A percentile compares a stretch with the other conserved stretches of the same genome.
Conservation (phyloP, 768 basidiomycete genomes). For the Wakefieldia striispora region DNA sequence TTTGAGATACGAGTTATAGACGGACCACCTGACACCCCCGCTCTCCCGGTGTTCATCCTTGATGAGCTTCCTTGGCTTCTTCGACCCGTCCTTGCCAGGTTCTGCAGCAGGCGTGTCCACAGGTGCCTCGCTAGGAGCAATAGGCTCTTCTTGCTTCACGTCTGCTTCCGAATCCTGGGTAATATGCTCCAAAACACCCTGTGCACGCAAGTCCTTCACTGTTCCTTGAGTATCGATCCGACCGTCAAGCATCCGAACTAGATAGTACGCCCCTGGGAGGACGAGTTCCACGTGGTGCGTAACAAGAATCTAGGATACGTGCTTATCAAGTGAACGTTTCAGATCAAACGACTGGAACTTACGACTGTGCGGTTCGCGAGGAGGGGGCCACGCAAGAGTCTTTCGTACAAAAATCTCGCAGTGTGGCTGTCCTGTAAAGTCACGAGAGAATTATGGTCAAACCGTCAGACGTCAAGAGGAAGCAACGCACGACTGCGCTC, state of each 20-base stretch:
- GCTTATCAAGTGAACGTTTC: neutral
- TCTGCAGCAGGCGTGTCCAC: slow-evolving; percentile 2
- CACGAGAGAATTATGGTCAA: neutral
- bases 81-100: slow-evolving; percentile 25
- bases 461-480: neutral
- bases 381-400: slow-evolving; percentile 64
- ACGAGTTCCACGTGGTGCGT: slow-evolving; percentile 86
- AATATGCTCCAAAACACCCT: slow-evolving; percentile 62
- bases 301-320: slow-evolving; percentile 58
- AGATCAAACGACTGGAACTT: slow-evolving; percentile 11
- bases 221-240: slow-evolving; percentile 75
- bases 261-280: slow-evolving; percentile 67
- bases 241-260: slow-evolving; percentile 79
- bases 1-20: slow-evolving; percentile 66
- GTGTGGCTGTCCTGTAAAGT: slow-evolving; percentile 62
- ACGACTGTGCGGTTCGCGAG: slow-evolving; percentile 68
- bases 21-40: slow-evolving; percentile 79
- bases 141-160: slow-evolving; percentile 43
- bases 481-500: slow-evolving; percentile 67
- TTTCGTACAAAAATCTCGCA: slow-evolving; percentile 58
- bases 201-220: slow-evolving; percentile 57
- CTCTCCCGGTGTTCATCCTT: slow-evolving; percentile 81
- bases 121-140: slow-evolving; percentile 10
- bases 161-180: slow-evolving; percentile 50
- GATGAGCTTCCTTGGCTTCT: slow-evolving; percentile 70